A percentile compares a stretch with the other conserved stretches of the same genome.
Evolutionary conservation across 2,329 filamentous ascomycete genomes (phyloP).

Genomic region (Rhynchosporium graminicola): DNA sequence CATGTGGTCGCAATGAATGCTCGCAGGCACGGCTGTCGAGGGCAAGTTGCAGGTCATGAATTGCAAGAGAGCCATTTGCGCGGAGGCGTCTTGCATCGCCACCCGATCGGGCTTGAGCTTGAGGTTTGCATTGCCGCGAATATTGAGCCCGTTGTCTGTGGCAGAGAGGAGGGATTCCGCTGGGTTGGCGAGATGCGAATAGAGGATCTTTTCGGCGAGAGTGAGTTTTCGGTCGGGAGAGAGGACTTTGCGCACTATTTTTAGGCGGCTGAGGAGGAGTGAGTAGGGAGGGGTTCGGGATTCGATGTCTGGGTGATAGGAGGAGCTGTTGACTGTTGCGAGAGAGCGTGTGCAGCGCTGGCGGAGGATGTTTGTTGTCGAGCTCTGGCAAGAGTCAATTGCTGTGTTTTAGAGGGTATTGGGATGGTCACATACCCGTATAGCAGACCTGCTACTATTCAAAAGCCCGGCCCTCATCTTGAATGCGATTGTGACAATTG

Average conservation of each 20-base stretch:
- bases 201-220: conserved; percentile 96
- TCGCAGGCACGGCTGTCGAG: conserved; percentile 88
- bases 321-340: conserved; percentile 34
- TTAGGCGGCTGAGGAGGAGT: conserved; percentile 75
- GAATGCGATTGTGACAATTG: conserved; percentile 9
- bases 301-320: conserved; percentile 37
- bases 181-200: conserved; percentile 87
- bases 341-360: conserved; percentile 33
- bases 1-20: conserved; percentile 98
- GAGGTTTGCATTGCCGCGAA: conserved; percentile 87
- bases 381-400: conserved; percentile 34
- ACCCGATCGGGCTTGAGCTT: conserved; percentile 97
- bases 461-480: conserved; percentile 40
- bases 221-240: conserved; percentile 66
- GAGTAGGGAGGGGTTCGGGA: conserved; percentile 69
- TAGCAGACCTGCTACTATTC: conserved; percentile 38
- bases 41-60: conserved; percentile 97
- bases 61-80: conserved; percentile 96
- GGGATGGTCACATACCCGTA: conserved; percentile 30
- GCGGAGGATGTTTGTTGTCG: conserved; percentile 24
- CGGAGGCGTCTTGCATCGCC: conserved; percentile 98
- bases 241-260: conserved; percentile 73
- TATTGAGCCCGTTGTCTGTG: conserved; percentile 79
- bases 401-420: background rate
- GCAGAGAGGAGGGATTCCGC: conserved; percentile 83